phyloP scores from a whole-genome alignment of 2,329 filamentous ascomycete species.

The Botryosphaeria dothidea region DNA sequence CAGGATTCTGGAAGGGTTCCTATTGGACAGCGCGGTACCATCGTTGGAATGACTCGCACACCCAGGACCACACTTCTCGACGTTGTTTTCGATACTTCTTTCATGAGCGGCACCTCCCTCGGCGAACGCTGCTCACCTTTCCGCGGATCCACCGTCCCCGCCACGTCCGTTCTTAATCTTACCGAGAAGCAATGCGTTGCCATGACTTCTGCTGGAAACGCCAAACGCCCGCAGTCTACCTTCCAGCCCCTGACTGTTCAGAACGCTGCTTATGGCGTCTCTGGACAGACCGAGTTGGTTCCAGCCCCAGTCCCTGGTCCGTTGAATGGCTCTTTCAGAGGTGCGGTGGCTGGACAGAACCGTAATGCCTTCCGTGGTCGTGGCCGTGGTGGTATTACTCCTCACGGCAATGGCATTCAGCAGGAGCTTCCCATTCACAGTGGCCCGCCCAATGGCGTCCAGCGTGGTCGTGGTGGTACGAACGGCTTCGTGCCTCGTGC shows the following conservation, averaged over 20 bases:
- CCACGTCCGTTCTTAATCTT: constrained; percentile 86
- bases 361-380: constrained; percentile 40
- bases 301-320: constrained; percentile 58
- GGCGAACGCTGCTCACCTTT: constrained; percentile 90
- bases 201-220: constrained; percentile 59
- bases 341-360: constrained; percentile 52
- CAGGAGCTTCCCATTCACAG: constrained; percentile 39
- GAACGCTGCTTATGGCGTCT: constrained; percentile 55
- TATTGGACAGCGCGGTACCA: constrained; percentile 86
- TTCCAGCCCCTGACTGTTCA: constrained; percentile 54
- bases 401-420: constrained; percentile 26
- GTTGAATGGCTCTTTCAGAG: constrained; percentile 60
- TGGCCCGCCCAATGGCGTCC: background rate
- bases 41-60: constrained; percentile 91
- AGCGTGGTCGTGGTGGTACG: constrained; percentile 37
- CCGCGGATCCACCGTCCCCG: constrained; percentile 87
- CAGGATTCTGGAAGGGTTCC: constrained; percentile 93
- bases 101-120: constrained; percentile 95
- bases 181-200: constrained; percentile 77
- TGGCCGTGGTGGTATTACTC: constrained; percentile 41
- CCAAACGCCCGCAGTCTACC: constrained; percentile 53
- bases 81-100: constrained; percentile 88
- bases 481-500: constrained; percentile 32
- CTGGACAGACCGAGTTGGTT: constrained; percentile 61
- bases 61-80: constrained; percentile 81